Conservation (phyloP, 176 grass and related monocot genomes). For the Coix lacrymajobi region DNA sequence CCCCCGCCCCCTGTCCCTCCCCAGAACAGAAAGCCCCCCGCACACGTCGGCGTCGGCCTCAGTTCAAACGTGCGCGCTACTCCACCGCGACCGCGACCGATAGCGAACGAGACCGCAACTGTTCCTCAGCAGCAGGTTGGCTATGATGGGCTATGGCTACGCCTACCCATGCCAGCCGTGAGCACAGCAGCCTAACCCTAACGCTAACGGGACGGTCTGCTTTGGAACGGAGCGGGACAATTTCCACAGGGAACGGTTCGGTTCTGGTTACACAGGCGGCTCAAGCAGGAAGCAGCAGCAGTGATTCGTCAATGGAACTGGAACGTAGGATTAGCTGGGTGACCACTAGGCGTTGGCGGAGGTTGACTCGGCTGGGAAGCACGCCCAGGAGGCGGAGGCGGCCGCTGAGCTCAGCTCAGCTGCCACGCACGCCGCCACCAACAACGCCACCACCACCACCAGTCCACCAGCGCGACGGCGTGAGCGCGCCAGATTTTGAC, state of each 20-base stretch:
- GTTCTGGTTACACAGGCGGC: background rate
- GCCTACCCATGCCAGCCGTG: background rate
- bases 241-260: background rate
- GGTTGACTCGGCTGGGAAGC: constrained; percentile 9
- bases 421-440: background rate
- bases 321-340: background rate
- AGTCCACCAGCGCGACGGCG: background rate
- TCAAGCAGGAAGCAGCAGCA: background rate
- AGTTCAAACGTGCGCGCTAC: background rate
- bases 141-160: background rate
- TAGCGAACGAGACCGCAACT: background rate
- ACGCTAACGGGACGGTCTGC: background rate
- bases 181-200: too few relatives aligned
- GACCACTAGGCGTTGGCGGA: too few relatives aligned
- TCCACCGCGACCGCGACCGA: background rate
- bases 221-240: background rate
- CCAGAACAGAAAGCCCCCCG: background rate
- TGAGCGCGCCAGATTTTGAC: constrained; percentile 37
- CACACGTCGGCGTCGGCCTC: background rate
- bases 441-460: background rate
- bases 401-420: background rate
- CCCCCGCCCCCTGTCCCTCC: too few relatives aligned
- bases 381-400: too few relatives aligned
- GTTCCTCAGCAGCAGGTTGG: background rate
- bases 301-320: background rate